A percentile compares a stretch with the other conserved stretches of the same genome.
Conservation (phyloP, 176 grass and related monocot genomes). For the Dactylis glomerata region DNA sequence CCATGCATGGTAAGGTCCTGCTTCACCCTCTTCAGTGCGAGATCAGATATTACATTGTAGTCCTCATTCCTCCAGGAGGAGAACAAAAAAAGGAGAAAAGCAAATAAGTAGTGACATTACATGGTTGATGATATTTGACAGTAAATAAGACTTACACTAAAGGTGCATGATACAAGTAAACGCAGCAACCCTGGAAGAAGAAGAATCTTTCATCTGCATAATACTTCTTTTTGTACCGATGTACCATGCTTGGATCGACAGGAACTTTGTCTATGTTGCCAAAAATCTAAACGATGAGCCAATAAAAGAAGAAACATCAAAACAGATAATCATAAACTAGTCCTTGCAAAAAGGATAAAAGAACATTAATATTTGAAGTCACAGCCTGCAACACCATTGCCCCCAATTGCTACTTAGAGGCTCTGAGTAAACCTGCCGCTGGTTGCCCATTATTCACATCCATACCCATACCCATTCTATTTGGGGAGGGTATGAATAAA, state of each 20-base stretch:
- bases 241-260: slow-evolving; percentile 41
- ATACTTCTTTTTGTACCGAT: slow-evolving; percentile 73
- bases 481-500: no score
- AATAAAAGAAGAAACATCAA: slow-evolving; percentile 31
- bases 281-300: slow-evolving; percentile 59
- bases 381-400: background rate
- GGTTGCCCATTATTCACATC: no score
- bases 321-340: slow-evolving; percentile 13
- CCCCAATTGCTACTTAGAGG: background rate
- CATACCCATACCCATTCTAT: no score
- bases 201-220: slow-evolving; percentile 68
- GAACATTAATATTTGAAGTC: background rate
- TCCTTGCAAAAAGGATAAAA: slow-evolving; percentile 1
- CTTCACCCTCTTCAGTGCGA: slow-evolving; percentile 71
- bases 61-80: slow-evolving; percentile 61
- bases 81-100: slow-evolving; percentile 17
- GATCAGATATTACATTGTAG: slow-evolving; percentile 73
- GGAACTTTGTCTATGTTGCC: slow-evolving; percentile 53
- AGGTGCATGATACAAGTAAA: slow-evolving; percentile 60
- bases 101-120: slow-evolving; percentile 28
- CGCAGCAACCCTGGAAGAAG: slow-evolving; percentile 73
- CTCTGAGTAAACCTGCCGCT: no score
- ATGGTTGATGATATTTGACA: slow-evolving; percentile 37
- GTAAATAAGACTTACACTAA: slow-evolving; percentile 56
- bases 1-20: slow-evolving; percentile 84